Base-by-base conservation (phyloP, 257 asterid genomes). In the Avicennia marina region DNA sequence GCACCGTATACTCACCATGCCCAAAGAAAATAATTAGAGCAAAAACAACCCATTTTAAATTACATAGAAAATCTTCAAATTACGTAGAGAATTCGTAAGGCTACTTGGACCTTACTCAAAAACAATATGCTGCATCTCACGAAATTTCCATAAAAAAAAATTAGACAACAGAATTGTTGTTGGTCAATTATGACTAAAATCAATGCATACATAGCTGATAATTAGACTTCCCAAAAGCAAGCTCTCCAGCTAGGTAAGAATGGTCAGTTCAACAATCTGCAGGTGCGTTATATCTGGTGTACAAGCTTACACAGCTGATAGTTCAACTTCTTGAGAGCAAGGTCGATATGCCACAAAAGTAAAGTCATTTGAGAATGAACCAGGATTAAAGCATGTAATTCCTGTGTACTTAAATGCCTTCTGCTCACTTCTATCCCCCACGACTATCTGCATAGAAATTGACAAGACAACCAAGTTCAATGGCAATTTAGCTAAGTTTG, bases 351-450 rank as follows among this genome's bases (percentile, higher is more conserved):
- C 95, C 53, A 72, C 80, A 38, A 93, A 88, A 21, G 95, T 78
- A 69, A 78, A 75, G 74, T 89, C 95, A 25, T 72, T 86, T 55
- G 96, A 86, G 78, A 93, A 93, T 52, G 98, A 85, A 64, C 97
- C 98, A 7, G 96, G 95, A 74, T 93, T 93, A 42, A 93, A 83
- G 84, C 98, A 93, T 48, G 96, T 83, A 52, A 74, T 77, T 66
- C 98, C 97, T 8, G 87, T 67, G 74, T 88, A 81, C 17, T 72
- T 71, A 78, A 81, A 84, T 24, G 85, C 82, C 77, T 85, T 90
- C 75, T 85, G 98, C 75, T 87, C 96, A 71, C 96, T 85, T 77
- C 72, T 82, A 74, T 90, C 98, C 60, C 88, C 98, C 71, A 90
- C 57, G 27, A 93, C 89, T 58, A 89, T 93, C 98, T 89, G 95